These are phyloP conservation scores for Diplodia sapinea DNA, from an alignment of 2,329 filamentous ascomycete species.

Conservation along the genomic window DNA sequence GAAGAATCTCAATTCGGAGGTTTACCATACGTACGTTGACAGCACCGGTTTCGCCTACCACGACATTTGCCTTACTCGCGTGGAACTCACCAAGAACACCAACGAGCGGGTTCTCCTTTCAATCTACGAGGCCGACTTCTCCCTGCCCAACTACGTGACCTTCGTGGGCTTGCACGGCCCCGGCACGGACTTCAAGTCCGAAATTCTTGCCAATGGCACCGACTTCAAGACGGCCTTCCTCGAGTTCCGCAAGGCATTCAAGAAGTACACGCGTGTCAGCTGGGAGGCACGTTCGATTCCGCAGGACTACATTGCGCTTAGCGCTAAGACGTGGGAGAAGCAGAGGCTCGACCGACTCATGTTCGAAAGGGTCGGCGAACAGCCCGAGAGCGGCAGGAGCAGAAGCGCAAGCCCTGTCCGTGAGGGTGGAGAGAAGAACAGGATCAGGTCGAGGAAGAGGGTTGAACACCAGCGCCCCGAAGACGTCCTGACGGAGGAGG, in stretches of 20 bases:
- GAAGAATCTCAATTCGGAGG: slow-evolving; percentile 41
- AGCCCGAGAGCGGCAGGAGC: slow-evolving; percentile 32
- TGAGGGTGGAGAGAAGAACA: slow-evolving; percentile 17
- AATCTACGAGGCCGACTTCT: slow-evolving; percentile 43
- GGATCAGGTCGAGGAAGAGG: slow-evolving; percentile 15
- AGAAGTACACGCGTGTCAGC: slow-evolving; percentile 46
- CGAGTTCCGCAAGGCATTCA: slow-evolving; percentile 49
- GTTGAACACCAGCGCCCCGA: neutral
- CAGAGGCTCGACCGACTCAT: neutral
- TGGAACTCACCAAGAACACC: slow-evolving; percentile 53
- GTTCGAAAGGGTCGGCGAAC: slow-evolving; percentile 1
- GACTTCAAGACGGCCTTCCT: slow-evolving; percentile 44
- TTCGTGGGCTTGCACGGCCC: slow-evolving; percentile 11
- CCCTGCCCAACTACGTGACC: slow-evolving; percentile 41
- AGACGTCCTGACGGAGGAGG: slow-evolving; percentile 6
- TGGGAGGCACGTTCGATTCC: slow-evolving; percentile 50
- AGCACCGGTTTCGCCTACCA: slow-evolving; percentile 64
- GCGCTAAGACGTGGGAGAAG: slow-evolving; percentile 14
- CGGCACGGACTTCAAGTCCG: slow-evolving; percentile 34
- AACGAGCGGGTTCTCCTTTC: slow-evolving; percentile 57
- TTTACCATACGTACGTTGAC: slow-evolving; percentile 69
- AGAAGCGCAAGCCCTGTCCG: slow-evolving; percentile 36
- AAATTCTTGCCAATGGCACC: slow-evolving; percentile 41
- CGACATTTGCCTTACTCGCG: slow-evolving; percentile 64
- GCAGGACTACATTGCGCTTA: neutral